These are phyloP conservation scores for Plantago ovata DNA, from an alignment of 257 asterid species.

Conservation along the genomic window DNA sequence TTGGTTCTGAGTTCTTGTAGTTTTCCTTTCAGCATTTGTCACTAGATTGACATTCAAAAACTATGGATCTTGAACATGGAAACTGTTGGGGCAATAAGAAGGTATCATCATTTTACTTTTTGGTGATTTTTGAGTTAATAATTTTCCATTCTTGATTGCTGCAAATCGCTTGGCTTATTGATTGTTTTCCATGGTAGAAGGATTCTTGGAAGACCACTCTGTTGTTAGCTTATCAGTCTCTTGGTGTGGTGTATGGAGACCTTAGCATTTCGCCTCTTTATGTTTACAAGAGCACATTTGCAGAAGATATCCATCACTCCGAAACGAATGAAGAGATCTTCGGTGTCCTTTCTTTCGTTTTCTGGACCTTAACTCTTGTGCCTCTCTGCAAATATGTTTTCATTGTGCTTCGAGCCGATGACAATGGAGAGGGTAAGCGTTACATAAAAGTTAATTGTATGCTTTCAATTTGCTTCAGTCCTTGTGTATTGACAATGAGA, in stretches of 20 bases:
- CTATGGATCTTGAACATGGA: slow-evolving; percentile 67
- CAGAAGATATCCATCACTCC: slow-evolving; percentile 93
- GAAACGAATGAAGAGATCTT: slow-evolving; percentile 92
- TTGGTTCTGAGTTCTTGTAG: slow-evolving; percentile 23
- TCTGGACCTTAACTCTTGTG: slow-evolving; percentile 90
- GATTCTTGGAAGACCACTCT: slow-evolving; percentile 74
- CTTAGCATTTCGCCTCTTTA: slow-evolving; percentile 97
- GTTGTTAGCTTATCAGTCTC: slow-evolving; percentile 90
- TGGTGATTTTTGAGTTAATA: slow-evolving; percentile 3
- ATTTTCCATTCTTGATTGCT: slow-evolving; percentile 6
- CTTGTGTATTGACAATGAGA: not conserved
- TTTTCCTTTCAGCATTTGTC: slow-evolving; percentile 19
- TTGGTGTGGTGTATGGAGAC: slow-evolving; percentile 97
- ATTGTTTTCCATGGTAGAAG: slow-evolving; percentile 36
- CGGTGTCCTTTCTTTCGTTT: slow-evolving; percentile 89
- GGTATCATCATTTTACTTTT: slow-evolving; percentile 38
- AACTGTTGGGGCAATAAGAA: slow-evolving; percentile 59
- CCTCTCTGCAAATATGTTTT: slow-evolving; percentile 91
- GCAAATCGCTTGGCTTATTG: slow-evolving; percentile 1
- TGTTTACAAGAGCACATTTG: slow-evolving; percentile 93
- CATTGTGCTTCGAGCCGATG: slow-evolving; percentile 88
- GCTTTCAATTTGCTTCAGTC: not conserved
- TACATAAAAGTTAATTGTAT: not conserved
- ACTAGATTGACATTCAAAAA: slow-evolving; percentile 14
- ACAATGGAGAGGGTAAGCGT: slow-evolving; percentile 88